Evolutionary conservation across 1,284 basidiomycete species (phyloP), one percentile per base, ranked within the genome.

Genomic region (Polyporus tsugae): DNA sequence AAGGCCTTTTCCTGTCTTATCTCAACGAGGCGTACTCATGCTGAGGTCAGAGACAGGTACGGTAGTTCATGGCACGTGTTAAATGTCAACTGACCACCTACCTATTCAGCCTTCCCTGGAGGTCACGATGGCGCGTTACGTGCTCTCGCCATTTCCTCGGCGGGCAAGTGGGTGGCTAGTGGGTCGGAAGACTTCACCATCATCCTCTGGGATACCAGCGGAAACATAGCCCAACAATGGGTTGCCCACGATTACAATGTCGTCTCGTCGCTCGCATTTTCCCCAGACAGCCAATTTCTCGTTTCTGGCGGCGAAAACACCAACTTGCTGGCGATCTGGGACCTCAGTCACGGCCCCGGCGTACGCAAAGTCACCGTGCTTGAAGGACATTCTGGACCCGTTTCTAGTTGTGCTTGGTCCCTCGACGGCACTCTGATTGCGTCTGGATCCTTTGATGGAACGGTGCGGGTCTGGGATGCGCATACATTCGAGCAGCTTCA

Each of bases 181-280:
- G 55, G 55, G 55, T 58, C 55, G 6, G 19, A 38, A 1, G 55
- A 58, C 36, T 58, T 9, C 55, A 58, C 55, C 3, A 58, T 58
- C 33, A 58, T 58, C 35, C 55, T 58, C 10, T 58, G 55, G 55
- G 35, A 58, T 17, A 35, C 36, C 15, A n/a, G 11, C 19, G 35
- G 55, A 35, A 10, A 10, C 15, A 33, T 58, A 15, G 55, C 9
- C 17, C 17, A 58, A 1, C 29, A 58, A 38, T 58, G 55, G 55
- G 33, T 58, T n/a, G 35, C 55, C 19, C 55, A 58, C 35, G 35
- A 17, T 19, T 29, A 35, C 17, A n/a, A 11, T 2, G 1, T 1
- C 1, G 55, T 38, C 6, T 4, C 7, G 33, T 58, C 55, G 1
- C 55, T 58, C 3, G 33, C 55, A 11, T 58, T 58, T 35, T 58